These are phyloP conservation scores for Sporothrix humicola DNA, from an alignment of 2,329 filamentous ascomycete species.

Conservation along the genomic window DNA sequence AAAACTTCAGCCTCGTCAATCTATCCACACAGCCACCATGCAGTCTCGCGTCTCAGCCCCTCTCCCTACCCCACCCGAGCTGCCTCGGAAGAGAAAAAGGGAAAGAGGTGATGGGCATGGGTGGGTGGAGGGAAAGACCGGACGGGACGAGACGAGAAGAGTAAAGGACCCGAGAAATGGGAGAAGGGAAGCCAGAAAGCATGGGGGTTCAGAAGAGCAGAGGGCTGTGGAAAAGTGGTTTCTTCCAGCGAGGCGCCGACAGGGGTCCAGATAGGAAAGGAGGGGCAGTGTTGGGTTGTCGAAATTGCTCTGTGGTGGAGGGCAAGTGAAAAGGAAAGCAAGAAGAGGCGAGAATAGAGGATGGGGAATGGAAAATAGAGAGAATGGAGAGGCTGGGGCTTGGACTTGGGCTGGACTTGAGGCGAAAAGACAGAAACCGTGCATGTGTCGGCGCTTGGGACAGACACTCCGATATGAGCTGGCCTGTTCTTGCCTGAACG, in stretches of 20 bases:
- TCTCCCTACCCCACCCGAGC: constrained; percentile 19
- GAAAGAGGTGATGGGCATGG: not conserved
- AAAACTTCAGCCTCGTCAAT: constrained; percentile 27
- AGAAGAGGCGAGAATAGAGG: not conserved
- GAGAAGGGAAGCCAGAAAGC: not conserved
- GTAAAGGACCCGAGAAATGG: not conserved
- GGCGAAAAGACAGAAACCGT: not conserved
- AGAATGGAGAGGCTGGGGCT: not conserved
- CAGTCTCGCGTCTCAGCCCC: constrained; percentile 28
- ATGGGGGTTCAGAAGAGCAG: not conserved
- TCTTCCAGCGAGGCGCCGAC: not conserved
- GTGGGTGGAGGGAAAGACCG: not conserved
- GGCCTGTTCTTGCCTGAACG: not conserved
- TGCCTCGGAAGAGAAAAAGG: constrained; percentile 12
- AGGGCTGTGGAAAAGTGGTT: not conserved
- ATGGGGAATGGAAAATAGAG: not conserved
- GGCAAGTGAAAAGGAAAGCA: not conserved
- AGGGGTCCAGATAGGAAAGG: constrained; percentile 3
- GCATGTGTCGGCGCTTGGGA: not conserved
- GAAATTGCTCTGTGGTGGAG: not conserved
- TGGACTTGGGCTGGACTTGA: too few species aligned
- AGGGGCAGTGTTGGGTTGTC: not conserved
- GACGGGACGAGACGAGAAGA: constrained; percentile 14
- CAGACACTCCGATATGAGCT: constrained; percentile 5
- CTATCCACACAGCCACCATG: constrained; percentile 30